Percentiles rank a stretch among this genome's conserved stretches.
These are phyloP conservation scores for Neurospora sp. DNA, from an alignment of 495 filamentous ascomycete genomes.

Conservation along the genomic window DNA sequence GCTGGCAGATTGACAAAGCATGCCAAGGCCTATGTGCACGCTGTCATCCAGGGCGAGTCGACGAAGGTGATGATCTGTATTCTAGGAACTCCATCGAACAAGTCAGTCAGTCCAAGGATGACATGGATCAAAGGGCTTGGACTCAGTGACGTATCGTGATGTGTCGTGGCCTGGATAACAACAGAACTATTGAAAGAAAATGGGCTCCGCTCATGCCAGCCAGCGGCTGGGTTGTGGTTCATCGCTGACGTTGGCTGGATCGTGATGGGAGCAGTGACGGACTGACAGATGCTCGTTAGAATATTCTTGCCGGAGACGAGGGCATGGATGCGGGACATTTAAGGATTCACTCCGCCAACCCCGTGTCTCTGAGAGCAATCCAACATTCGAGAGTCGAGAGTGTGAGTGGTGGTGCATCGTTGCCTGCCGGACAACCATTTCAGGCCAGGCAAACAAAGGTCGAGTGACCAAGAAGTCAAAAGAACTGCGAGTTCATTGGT, in stretches of 20 bases:
- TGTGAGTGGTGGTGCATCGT: background rate
- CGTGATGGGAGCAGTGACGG: background rate
- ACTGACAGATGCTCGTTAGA: background rate
- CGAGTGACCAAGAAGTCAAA: background rate
- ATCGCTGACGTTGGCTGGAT: background rate
- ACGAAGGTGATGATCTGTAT: background rate
- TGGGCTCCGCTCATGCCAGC: background rate
- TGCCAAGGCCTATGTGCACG: background rate
- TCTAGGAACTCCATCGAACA: background rate
- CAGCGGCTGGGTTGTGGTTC: background rate
- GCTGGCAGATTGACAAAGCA: background rate
- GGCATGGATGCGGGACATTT: background rate
- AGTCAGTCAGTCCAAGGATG: background rate
- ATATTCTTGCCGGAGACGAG: background rate
- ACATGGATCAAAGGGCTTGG: background rate
- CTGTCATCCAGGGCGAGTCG: background rate
- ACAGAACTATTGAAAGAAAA: background rate
- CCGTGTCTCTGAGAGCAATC: background rate
- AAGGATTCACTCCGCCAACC: background rate
- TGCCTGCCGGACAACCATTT: background rate
- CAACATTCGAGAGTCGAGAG: background rate
- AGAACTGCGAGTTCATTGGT: background rate
- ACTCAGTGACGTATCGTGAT: background rate
- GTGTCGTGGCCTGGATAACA: background rate
- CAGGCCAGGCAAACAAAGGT: background rate